A percentile compares a stretch with the other conserved stretches of the same genome.
phyloP scores from a whole-genome alignment of 768 basidiomycete genomes.

The Suillus weaverae region DNA sequence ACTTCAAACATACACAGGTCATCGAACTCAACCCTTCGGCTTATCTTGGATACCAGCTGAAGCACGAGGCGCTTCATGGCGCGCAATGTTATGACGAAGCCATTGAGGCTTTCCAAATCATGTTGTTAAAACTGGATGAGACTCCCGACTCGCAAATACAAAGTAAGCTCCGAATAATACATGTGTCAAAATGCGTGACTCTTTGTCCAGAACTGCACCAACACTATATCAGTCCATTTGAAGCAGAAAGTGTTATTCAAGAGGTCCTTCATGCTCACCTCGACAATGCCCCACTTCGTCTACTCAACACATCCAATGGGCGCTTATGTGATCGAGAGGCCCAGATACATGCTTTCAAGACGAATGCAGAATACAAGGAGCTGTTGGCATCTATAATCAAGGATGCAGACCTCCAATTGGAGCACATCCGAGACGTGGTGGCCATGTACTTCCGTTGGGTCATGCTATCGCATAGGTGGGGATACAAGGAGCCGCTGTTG shows the following conservation, averaged over 20 bases:
- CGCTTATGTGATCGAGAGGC: neutral
- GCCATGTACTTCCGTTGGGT: constrained; percentile 23
- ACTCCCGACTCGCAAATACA: neutral
- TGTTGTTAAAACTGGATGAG: neutral
- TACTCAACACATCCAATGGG: neutral
- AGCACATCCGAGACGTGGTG: constrained; percentile 11
- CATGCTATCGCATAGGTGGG: constrained; percentile 31
- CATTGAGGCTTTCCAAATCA: neutral
- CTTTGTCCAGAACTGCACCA: neutral
- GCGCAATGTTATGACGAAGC: neutral
- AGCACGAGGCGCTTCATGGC: neutral
- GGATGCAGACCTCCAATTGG: neutral
- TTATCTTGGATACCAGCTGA: neutral
- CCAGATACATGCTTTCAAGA: neutral
- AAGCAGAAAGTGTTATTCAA: neutral
- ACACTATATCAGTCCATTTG: neutral
- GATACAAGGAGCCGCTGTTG: constrained; percentile 17
- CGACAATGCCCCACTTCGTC: neutral
- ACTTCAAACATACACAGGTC: neutral
- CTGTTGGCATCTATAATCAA: neutral
- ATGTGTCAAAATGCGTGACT: neutral
- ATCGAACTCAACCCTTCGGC: neutral
- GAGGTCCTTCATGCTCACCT: neutral
- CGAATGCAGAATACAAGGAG: neutral
- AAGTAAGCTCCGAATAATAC: neutral